These are phyloP conservation scores for Globisporangium echinulatum DNA, from an alignment of 352 stramenopile genomes.

Conservation along the genomic window DNA sequence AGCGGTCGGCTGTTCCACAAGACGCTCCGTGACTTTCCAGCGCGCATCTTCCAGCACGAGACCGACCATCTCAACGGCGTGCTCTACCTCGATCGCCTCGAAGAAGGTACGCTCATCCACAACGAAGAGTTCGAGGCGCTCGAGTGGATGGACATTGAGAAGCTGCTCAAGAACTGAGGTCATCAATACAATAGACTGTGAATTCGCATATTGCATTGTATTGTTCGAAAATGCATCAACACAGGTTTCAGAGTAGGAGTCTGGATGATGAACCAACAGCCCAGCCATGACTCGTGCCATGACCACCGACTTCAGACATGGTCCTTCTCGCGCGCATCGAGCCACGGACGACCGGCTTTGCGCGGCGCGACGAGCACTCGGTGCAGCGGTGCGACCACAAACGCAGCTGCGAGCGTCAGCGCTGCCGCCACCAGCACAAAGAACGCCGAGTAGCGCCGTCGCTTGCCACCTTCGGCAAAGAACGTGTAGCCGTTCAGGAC, in stretches of 20 bases:
- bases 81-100: slow-evolving; percentile 70
- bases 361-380: slow-evolving; percentile 16
- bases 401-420: slow-evolving; percentile 22
- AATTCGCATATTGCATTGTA: not conserved
- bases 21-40: slow-evolving; percentile 66
- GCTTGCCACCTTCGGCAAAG: slow-evolving; percentile 33
- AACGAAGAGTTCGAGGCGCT: slow-evolving; percentile 76
- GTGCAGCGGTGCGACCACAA: slow-evolving; percentile 19
- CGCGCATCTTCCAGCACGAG: slow-evolving; percentile 81
- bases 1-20: slow-evolving; percentile 46
- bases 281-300: not conserved
- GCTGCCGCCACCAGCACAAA: slow-evolving; percentile 21
- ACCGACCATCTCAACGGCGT: slow-evolving; percentile 74
- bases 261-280: too few relatives aligned
- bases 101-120: slow-evolving; percentile 67
- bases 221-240: too few relatives aligned
- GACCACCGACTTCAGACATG: slow-evolving; percentile 4
- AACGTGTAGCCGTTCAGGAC: slow-evolving; percentile 71
- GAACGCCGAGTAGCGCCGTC: slow-evolving; percentile 17
- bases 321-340: slow-evolving; percentile 18
- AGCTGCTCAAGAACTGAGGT: slow-evolving; percentile 38
- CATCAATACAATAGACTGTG: not conserved
- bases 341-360: slow-evolving; percentile 17
- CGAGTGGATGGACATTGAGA: slow-evolving; percentile 50
- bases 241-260: too few relatives aligned